These are phyloP conservation scores for Triticum urartu DNA, from an alignment of 176 grass and related monocot species.

Conservation along the genomic window DNA sequence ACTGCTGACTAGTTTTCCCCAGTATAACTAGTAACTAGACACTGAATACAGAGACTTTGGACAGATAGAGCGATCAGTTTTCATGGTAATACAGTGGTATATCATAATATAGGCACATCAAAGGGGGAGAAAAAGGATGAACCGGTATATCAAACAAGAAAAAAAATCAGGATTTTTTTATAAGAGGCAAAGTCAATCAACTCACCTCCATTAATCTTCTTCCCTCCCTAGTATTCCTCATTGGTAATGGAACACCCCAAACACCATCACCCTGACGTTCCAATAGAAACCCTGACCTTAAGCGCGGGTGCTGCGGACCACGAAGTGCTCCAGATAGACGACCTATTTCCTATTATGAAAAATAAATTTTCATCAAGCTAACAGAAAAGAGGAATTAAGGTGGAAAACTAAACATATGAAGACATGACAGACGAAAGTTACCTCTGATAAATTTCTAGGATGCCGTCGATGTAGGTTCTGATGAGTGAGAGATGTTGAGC, in stretches of 20 bases:
- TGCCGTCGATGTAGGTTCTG: conserved; percentile 43
- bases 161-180: too few relatives aligned
- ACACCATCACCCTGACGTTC: conserved; percentile 56
- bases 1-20: neutral
- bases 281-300: conserved; percentile 53
- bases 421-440: neutral
- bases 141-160: neutral
- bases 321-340: conserved; percentile 51
- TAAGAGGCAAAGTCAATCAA: neutral
- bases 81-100: neutral
- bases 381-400: neutral
- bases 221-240: conserved; percentile 62
- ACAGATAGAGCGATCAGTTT: neutral
- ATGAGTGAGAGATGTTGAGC: conserved; percentile 31
- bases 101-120: neutral
- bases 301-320: conserved; percentile 36
- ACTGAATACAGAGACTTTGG: neutral
- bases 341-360: conserved; percentile 41
- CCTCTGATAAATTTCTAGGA: conserved; percentile 50
- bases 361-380: neutral
- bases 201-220: conserved; percentile 63
- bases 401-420: conserved; percentile 1
- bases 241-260: conserved; percentile 53
- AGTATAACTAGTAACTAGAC: neutral
- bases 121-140: neutral